phyloP scores from a whole-genome alignment of 1,284 basidiomycete species.

The Chalciporus sp. region DNA sequence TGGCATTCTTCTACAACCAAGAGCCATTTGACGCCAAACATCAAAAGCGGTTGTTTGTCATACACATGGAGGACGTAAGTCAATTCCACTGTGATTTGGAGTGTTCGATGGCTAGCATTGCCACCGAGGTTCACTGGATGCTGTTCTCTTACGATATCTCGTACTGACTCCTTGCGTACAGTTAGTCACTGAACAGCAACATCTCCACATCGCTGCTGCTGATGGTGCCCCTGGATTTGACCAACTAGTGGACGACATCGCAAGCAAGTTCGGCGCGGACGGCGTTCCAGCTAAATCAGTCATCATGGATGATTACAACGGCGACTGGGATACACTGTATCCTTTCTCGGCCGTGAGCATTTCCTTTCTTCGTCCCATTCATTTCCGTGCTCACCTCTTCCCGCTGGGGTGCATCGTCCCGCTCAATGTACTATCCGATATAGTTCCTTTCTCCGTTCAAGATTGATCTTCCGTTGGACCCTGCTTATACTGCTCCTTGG shows the following conservation, averaged over 20 bases:
- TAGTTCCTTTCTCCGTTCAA: constrained; percentile 82
- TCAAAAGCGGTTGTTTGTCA: constrained; percentile 85
- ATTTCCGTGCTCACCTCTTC: constrained; percentile 5
- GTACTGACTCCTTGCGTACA: constrained; percentile 32
- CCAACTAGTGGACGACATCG: constrained; percentile 63
- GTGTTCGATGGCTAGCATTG: background rate
- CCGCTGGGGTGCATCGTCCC: background rate
- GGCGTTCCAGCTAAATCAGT: constrained; percentile 47
- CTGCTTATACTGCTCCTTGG: constrained; percentile 58
- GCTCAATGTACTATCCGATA: background rate
- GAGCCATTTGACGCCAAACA: constrained; percentile 82
- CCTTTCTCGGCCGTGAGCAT: constrained; percentile 74
- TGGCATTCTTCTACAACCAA: constrained; percentile 64
- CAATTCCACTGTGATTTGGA: background rate
- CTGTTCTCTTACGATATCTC: background rate
- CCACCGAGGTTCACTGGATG: background rate
- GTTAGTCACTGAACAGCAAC: constrained; percentile 74
- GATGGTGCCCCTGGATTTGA: constrained; percentile 83
- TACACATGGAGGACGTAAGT: constrained; percentile 88
- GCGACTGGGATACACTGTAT: constrained; percentile 88
- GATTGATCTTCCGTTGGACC: constrained; percentile 58
- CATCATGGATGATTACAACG: constrained; percentile 67
- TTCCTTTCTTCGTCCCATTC: constrained; percentile 6
- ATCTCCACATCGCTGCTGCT: constrained; percentile 82
- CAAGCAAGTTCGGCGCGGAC: constrained; percentile 56